Evolutionary conservation across 2,329 filamentous ascomycete species (phyloP).

Genomic region (Anisogramma anomala): DNA sequence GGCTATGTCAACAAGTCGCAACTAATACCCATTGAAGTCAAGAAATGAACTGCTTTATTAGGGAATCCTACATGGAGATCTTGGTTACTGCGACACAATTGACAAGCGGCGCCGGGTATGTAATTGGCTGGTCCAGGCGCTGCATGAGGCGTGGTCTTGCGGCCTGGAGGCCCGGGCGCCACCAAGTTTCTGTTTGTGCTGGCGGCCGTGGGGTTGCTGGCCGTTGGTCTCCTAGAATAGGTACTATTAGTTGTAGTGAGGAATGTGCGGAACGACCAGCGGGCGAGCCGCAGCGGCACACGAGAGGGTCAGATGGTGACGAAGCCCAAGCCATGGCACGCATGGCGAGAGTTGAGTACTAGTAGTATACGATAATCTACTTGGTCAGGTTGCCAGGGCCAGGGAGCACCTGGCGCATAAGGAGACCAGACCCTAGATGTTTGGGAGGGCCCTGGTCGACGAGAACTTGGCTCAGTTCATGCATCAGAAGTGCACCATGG

Average conservation of each 20-base stretch:
- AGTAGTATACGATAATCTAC: neutral
- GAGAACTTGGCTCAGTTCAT: conserved; percentile 2
- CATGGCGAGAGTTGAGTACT: neutral
- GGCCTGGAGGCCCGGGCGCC: neutral
- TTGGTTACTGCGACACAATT: no score
- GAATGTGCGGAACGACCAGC: no score
- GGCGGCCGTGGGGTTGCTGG: neutral
- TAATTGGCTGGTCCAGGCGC: conserved; percentile 7
- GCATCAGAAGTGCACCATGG: conserved; percentile 3
- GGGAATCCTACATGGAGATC: no score
- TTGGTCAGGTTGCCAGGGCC: neutral
- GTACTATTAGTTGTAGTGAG: conserved; percentile 4
- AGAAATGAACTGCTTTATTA: conserved; percentile 9
- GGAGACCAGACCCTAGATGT: no score
- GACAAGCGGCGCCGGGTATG: conserved; percentile 3
- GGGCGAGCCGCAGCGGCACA: neutral
- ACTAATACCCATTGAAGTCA: neutral
- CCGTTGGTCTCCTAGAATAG: neutral
- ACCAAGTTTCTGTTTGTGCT: no score
- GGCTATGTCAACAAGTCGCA: conserved; percentile 11
- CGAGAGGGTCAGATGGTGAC: neutral
- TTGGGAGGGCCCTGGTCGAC: neutral
- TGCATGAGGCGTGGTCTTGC: neutral
- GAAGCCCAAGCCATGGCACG: conserved; percentile 1
- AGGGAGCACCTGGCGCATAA: neutral